These are phyloP conservation scores for Pugionium cornutum DNA, from an alignment of 345 rosid species.

Conservation along the genomic window DNA sequence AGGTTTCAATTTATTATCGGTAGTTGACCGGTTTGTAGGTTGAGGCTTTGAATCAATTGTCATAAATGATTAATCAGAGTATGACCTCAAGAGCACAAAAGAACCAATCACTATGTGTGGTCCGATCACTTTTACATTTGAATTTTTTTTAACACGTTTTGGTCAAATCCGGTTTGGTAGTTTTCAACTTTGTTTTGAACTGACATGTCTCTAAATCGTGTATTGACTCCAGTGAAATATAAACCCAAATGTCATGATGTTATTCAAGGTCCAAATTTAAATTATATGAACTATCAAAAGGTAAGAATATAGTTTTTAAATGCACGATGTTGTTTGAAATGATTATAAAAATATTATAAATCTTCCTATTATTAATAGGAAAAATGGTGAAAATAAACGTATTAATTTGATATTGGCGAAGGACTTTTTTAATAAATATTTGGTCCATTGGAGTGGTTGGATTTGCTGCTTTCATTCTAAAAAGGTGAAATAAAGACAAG, in stretches of 20 bases:
- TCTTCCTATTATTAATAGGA: background rate
- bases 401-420: background rate
- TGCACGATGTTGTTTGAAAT: background rate
- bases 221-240: constrained; percentile 2
- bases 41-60: constrained; percentile 28
- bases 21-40: constrained; percentile 40
- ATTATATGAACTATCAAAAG: background rate
- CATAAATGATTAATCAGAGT: constrained; percentile 37
- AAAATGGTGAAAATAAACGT: too few species aligned
- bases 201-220: constrained; percentile 4
- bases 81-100: constrained; percentile 28
- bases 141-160: constrained; percentile 32
- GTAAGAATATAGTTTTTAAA: too few species aligned
- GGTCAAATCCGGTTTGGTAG: constrained; percentile 24
- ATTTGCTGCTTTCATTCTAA: constrained; percentile 45
- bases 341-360: background rate
- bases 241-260: background rate
- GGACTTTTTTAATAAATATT: constrained; percentile 9
- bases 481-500: constrained; percentile 43
- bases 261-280: background rate
- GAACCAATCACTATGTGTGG: constrained; percentile 20
- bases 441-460: constrained; percentile 44
- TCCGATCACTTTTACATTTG: constrained; percentile 24
- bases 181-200: constrained; percentile 22
- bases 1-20: constrained; percentile 34